Evolutionary conservation across 345 rosid species (phyloP).

Genomic region (Zanthoxylum bungeanum): DNA sequence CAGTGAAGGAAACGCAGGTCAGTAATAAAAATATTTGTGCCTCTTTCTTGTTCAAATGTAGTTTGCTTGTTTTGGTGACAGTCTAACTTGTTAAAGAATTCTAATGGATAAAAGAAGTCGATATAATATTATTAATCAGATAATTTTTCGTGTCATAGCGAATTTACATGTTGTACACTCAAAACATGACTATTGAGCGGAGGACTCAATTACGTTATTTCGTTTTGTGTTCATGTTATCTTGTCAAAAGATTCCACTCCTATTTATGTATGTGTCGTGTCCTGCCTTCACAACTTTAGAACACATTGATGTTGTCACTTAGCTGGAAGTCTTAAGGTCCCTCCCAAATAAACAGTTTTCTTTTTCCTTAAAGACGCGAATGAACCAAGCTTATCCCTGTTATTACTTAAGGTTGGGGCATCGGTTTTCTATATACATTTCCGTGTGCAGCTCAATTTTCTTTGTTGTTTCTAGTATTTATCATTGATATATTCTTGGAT

Average conservation of each 20-base stretch:
- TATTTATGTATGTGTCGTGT: neutral
- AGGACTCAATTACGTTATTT: neutral
- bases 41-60: neutral
- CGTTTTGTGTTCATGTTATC: neutral
- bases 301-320: neutral
- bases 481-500: neutral
- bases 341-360: neutral
- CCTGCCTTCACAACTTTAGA: neutral
- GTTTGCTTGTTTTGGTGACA: neutral
- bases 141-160: no score
- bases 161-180: neutral
- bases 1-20: conserved; percentile 86
- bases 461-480: conserved; percentile 2
- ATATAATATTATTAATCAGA: neutral
- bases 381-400: neutral
- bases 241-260: neutral
- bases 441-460: neutral
- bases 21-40: neutral
- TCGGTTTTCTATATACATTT: neutral
- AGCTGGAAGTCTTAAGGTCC: neutral
- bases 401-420: neutral
- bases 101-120: neutral
- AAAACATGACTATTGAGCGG: neutral
- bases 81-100: neutral
- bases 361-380: neutral